Evolutionary conservation across 2,329 filamentous ascomycete species (phyloP).

Genomic region (Lachnellula occidentalis): DNA sequence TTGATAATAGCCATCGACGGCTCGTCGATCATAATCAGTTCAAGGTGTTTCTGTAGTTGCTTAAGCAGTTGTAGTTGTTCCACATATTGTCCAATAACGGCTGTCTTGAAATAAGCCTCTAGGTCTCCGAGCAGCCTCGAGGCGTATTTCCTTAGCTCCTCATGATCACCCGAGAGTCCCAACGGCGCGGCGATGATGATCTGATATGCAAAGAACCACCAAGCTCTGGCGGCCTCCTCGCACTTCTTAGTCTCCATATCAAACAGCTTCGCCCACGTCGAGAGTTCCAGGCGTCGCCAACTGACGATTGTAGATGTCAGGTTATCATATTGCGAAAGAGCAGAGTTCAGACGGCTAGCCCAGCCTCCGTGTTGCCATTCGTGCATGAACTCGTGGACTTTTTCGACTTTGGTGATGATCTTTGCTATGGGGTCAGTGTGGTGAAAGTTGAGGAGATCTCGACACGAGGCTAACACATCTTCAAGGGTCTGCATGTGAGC

Average conservation of each 20-base stretch:
- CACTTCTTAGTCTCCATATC: constrained; percentile 77
- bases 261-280: constrained; percentile 85
- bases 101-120: constrained; percentile 71
- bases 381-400: constrained; percentile 76
- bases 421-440: constrained; percentile 82
- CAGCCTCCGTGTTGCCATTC: constrained; percentile 89
- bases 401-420: constrained; percentile 80
- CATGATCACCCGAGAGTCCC: constrained; percentile 52
- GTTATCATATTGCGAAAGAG: constrained; percentile 64
- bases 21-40: constrained; percentile 54
- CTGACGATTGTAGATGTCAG: constrained; percentile 76
- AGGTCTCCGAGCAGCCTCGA: constrained; percentile 69
- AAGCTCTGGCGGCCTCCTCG: constrained; percentile 72
- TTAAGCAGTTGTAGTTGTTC: constrained; percentile 66
- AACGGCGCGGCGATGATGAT: constrained; percentile 73
- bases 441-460: constrained; percentile 67
- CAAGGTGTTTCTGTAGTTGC: constrained; percentile 60
- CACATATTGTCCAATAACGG: constrained; percentile 75
- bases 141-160: constrained; percentile 58
- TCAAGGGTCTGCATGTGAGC: constrained; percentile 68
- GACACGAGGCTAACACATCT: constrained; percentile 72
- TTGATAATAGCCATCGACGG: constrained; percentile 52
- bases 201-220: constrained; percentile 97
- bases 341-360: constrained; percentile 74
- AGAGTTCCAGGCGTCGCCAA: constrained; percentile 87